Conservation (phyloP, 78 protist genomes). For the Capsaspora owczarzaki region DNA sequence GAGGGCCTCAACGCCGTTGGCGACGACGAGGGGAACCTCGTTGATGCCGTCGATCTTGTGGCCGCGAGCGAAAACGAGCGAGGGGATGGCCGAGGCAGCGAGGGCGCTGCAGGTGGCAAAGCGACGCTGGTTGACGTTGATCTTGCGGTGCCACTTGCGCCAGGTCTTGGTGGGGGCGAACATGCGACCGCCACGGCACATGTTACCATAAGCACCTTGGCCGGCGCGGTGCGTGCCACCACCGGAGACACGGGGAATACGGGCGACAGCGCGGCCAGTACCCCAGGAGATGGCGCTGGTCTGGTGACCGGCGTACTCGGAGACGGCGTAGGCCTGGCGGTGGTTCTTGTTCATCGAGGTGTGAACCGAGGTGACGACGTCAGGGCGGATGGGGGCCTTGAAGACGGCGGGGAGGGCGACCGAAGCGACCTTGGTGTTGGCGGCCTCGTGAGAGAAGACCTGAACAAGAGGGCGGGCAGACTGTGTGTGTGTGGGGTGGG, state of each 20-base stretch:
- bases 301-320: conserved; percentile 88
- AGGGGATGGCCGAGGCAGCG: conserved; percentile 97
- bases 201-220: conserved; percentile 99
- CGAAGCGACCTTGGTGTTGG: conserved; percentile 10
- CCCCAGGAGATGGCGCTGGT: conserved; percentile 99
- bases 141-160: conserved; percentile 93
- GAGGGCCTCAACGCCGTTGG: conserved; percentile 59
- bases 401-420: conserved; percentile 84
- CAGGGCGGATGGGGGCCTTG: conserved; percentile 88
- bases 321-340: conserved; percentile 90
- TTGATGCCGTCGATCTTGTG: conserved; percentile 79
- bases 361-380: conserved; percentile 84
- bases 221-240: conserved; percentile 98
- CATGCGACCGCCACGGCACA: conserved; percentile 98
- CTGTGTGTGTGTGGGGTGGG: neutral
- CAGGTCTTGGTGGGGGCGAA: conserved; percentile 96
- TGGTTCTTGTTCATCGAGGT: conserved; percentile 88
- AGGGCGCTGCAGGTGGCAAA: conserved; percentile 95
- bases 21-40: conserved; percentile 96
- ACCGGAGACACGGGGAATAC: conserved; percentile 99
- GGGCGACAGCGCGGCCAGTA: conserved; percentile 99
- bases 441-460: conserved; percentile 15
- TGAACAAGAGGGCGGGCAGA: conserved; percentile 35
- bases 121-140: conserved; percentile 88
- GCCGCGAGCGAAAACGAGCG: conserved; percentile 98